Conservation (phyloP, 192 early-diverging fungal genomes). For the Obelidium mucronatum region DNA sequence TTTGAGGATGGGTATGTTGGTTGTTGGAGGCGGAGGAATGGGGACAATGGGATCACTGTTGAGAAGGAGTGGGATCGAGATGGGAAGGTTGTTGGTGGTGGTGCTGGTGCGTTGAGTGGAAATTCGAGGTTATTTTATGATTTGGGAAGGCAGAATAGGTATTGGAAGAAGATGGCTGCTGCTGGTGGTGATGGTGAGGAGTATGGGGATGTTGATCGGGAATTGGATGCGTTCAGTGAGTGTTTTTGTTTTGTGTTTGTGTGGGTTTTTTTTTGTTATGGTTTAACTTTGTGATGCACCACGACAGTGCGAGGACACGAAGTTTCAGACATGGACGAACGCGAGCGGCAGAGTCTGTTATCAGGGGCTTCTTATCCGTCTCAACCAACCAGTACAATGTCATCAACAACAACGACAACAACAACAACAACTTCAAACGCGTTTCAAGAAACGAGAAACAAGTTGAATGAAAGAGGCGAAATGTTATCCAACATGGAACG, state of each 20-base stretch:
- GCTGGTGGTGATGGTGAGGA: too few species aligned
- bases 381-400: background rate
- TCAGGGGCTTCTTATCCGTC: background rate
- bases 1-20: constrained; percentile 22
- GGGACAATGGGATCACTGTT: background rate
- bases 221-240: constrained; percentile 9
- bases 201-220: constrained; percentile 1
- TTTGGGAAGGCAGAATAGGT: constrained; percentile 30
- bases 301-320: background rate
- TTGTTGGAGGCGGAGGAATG: constrained; percentile 14
- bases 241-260: background rate
- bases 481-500: constrained; percentile 60
- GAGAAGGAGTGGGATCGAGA: background rate
- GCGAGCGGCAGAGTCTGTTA: background rate
- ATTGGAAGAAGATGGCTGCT: constrained; percentile 1
- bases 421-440: background rate
- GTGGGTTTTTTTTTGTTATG: background rate
- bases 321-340: background rate
- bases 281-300: background rate
- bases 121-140: constrained; percentile 5
- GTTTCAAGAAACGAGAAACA: constrained; percentile 30
- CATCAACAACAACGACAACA: constrained; percentile 13
- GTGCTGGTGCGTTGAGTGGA: background rate
- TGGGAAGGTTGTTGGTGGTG: background rate
- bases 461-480: constrained; percentile 75